A percentile compares a stretch with the other conserved stretches of the same genome.
Conservation (phyloP, 805 yeast species). For the Candida pini region DNA sequence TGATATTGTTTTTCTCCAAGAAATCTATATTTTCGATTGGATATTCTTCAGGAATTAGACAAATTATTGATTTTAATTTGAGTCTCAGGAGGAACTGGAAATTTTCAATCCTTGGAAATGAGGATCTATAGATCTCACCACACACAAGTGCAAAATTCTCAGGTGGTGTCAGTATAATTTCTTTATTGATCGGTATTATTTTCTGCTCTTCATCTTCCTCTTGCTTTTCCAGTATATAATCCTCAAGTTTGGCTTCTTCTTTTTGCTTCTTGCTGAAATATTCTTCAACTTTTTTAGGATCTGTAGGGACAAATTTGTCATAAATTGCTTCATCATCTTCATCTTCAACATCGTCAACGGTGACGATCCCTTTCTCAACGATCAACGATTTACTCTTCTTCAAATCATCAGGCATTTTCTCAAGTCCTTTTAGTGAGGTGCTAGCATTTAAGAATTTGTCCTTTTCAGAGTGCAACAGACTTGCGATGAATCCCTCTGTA, state of each 20-base stretch:
- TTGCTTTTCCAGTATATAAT: slow-evolving; percentile 2
- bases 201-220: slow-evolving; percentile 2
- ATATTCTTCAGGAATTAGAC: slow-evolving; percentile 87
- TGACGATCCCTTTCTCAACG: background rate
- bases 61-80: slow-evolving; percentile 66
- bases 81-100: slow-evolving; percentile 62
- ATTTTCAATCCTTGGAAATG: slow-evolving; percentile 85
- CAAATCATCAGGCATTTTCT: background rate
- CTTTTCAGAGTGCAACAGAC: slow-evolving; percentile 4
- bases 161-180: slow-evolving; percentile 48
- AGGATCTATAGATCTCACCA: slow-evolving; percentile 72
- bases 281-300: slow-evolving; percentile 14
- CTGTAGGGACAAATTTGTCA: slow-evolving; percentile 27
- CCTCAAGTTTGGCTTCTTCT: slow-evolving; percentile 1
- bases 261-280: slow-evolving; percentile 7
- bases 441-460: background rate
- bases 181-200: slow-evolving; percentile 1
- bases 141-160: slow-evolving; percentile 89
- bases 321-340: slow-evolving; percentile 25
- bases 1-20: slow-evolving; percentile 52
- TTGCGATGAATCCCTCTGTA: slow-evolving; percentile 8
- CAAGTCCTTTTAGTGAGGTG: background rate
- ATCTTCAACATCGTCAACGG: slow-evolving; percentile 3
- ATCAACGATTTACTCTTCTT: background rate
- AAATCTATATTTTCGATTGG: slow-evolving; percentile 72